Percentiles rank a stretch among this genome's conserved stretches.
phyloP scores from a whole-genome alignment of 2,329 filamentous ascomycete species.

The Alternaria atra region DNA sequence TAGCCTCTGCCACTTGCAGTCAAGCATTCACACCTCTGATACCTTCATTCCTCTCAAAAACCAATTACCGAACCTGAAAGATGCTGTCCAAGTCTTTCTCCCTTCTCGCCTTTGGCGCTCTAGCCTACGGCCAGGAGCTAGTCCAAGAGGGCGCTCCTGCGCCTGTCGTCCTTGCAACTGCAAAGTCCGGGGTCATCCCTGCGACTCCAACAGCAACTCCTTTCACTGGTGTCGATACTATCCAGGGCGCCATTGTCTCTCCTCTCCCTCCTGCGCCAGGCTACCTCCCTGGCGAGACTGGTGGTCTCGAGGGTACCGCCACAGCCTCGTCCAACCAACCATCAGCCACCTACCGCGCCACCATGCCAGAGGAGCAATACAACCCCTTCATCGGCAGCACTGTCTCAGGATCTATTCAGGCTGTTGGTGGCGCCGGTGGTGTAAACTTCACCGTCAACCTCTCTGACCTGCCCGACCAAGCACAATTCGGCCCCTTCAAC shows the following conservation, averaged over 20 bases:
- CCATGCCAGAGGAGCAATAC: constrained; percentile 32
- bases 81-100: constrained; percentile 17
- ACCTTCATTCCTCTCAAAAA: neutral
- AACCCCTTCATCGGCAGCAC: constrained; percentile 28
- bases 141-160: constrained; percentile 31
- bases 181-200: constrained; percentile 36
- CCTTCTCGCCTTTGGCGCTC: constrained; percentile 19
- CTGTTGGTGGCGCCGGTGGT: constrained; percentile 41
- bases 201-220: constrained; percentile 25
- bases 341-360: constrained; percentile 33
- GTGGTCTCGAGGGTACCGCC: constrained; percentile 31
- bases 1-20: neutral
- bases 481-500: constrained; percentile 30
- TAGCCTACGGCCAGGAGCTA: constrained; percentile 23
- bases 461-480: constrained; percentile 46
- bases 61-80: neutral
- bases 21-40: neutral
- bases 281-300: constrained; percentile 22
- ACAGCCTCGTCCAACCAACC: constrained; percentile 31
- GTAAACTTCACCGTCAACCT: constrained; percentile 52
- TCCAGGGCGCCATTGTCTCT: constrained; percentile 40
- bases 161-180: constrained; percentile 24
- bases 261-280: constrained; percentile 30
- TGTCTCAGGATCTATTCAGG: constrained; percentile 44
- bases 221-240: constrained; percentile 34